Base-by-base conservation (phyloP, 1,284 basidiomycete species). In the Cryptococcus maquisensis region DNA sequence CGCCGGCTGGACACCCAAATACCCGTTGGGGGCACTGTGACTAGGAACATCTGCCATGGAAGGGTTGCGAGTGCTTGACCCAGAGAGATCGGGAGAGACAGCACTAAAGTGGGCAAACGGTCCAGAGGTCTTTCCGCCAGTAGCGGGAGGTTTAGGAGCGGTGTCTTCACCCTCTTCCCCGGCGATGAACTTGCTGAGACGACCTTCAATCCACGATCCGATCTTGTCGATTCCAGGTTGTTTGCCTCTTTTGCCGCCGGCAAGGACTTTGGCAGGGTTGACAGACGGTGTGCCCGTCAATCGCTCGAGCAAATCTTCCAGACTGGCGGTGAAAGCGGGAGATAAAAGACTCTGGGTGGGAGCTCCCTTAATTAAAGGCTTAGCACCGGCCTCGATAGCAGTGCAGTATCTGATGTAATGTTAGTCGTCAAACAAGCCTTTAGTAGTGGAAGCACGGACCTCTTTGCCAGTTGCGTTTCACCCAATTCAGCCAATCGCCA, bases 31-130 rank as follows among this genome's bases (percentile, higher is more conserved):
- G 7, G 51, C 44, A 12, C 28, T 39, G 37, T 56, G 47, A 18
- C 28, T 38, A 16, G 18, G 16, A 21, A 68, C 43, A 43, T 74
- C 72, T 0, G 60, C 61, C 2, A 56, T 60, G 5, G 73, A 75
- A 9, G 62, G 46, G 10, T 59, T 58, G 13, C 73, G 60, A 10
- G 69, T 63, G 24, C 69, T 53, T 49, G 82, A 83, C 3, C 86
- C 86, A 8, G 87, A 89, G 9, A 87, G 83, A 43, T 83, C 82
- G 1, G 84, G 92, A 1, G 95, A 91, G 63, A 98, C 97, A 16
- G 91, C 86, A 65, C 88, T 93, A 76, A 90, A 98, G 67, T 93
- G 92, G 20, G 91, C 86, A 76, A 98, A 98, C 7, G 95, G 90
- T 0, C 94, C 95, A 12, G 82, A 79, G 60, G 81, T 24, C 50